These are phyloP conservation scores for Entonaema liquescens DNA, from an alignment of 495 filamentous ascomycete genomes.

Conservation along the genomic window DNA sequence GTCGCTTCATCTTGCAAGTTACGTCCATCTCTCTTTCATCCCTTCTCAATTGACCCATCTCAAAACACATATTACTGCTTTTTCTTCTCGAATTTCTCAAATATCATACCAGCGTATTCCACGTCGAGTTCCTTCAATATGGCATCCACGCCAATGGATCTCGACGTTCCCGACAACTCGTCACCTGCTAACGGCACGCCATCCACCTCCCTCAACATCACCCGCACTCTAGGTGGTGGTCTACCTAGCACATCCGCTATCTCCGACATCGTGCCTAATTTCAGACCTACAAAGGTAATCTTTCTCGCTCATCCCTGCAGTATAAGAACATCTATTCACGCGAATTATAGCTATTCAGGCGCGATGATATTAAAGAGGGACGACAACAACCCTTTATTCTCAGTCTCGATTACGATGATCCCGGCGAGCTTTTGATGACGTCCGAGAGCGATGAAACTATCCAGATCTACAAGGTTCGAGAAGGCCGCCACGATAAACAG, in stretches of 20 bases:
- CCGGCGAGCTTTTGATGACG: constrained; percentile 86
- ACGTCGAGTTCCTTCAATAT: constrained; percentile 38
- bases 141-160: constrained; percentile 63
- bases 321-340: constrained; percentile 11
- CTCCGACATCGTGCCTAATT: constrained; percentile 57
- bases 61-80: background rate
- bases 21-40: background rate
- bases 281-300: constrained; percentile 62
- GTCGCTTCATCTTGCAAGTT: background rate
- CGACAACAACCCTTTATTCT: constrained; percentile 54
- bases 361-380: constrained; percentile 55
- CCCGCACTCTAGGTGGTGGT: constrained; percentile 48
- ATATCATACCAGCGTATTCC: background rate
- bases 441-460: constrained; percentile 92
- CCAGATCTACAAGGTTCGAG: constrained; percentile 90
- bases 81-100: background rate
- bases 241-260: constrained; percentile 52
- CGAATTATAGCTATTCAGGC: constrained; percentile 51
- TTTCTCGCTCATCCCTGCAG: constrained; percentile 4
- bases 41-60: background rate
- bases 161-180: constrained; percentile 54
- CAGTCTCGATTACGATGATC: constrained; percentile 95
- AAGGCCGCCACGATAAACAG: constrained; percentile 84
- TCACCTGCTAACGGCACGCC: constrained; percentile 48
- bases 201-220: constrained; percentile 49